phyloP scores from a whole-genome alignment of 2,329 filamentous ascomycete species.

The Paracamarosporium sp. region DNA sequence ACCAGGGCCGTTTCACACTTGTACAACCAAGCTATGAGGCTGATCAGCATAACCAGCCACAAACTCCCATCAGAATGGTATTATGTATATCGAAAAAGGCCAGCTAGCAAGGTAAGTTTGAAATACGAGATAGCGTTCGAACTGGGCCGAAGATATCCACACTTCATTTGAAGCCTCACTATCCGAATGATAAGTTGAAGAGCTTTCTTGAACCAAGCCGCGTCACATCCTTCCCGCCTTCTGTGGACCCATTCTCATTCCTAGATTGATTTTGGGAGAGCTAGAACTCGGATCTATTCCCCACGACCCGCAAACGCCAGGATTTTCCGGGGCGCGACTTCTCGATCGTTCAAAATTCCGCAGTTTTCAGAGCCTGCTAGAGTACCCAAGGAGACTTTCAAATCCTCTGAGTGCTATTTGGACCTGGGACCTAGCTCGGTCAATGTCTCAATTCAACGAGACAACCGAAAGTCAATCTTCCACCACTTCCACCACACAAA shows the following conservation, averaged over 20 bases:
- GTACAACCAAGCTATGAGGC: background rate
- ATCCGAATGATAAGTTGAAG: background rate
- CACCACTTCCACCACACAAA: background rate
- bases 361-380: background rate
- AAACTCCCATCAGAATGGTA: background rate
- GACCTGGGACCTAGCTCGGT: background rate
- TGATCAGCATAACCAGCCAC: background rate
- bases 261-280: background rate
- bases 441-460: background rate
- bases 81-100: background rate
- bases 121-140: background rate
- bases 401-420: background rate
- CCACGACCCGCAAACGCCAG: background rate
- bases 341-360: background rate
- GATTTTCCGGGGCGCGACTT: background rate
- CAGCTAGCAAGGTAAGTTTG: background rate
- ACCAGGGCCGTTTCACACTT: background rate
- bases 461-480: background rate
- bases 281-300: background rate
- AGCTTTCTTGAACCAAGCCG: background rate
- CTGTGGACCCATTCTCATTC: background rate
- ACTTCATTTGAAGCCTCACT: background rate
- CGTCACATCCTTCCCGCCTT: background rate
- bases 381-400: background rate
- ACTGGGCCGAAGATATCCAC: background rate